Evolutionary conservation across 1,284 basidiomycete species (phyloP), one percentile per base, ranked within the genome.

Genomic region (Porogramme epimiltina): DNA sequence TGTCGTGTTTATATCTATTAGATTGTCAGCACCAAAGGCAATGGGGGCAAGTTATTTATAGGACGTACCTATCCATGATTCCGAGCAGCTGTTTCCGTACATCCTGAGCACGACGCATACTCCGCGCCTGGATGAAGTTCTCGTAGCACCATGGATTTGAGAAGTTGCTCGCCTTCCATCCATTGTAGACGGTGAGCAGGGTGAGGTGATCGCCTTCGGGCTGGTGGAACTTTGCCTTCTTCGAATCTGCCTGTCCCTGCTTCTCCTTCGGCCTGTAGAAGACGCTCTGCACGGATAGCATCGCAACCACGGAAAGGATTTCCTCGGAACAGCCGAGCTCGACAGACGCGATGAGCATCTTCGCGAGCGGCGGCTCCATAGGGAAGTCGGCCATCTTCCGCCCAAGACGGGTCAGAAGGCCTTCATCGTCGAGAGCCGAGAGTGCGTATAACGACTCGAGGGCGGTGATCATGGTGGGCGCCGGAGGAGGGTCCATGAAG

Each of bases 301-400:
- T 99, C 3, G 96, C 95, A 0, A 98, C 95, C 51, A 99, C 92
- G 2, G 93, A 96, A 26, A 99, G 74, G 58, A 98, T 95, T 72
- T 99, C 97, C 64, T 99, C 95, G 0, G 94, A 97, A 68, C 96
- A 99, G 10, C 94, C 95, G 47, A 93, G 78, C 64, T 99, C 96
- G 22, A 98, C 95, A 2, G 93, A 96, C n/a, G 94, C 93, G 70
- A 99, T 98, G 48, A 99, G 75, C 95, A 98, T 98, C 76, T 99
- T 99, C 10, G 96, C 95, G 55, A 95, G 74, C 3, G 92, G 85
- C 5, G 96, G 97, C 58, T 98, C 95, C 87, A 98, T 93, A 5
- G 97, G 97, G 76, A 98, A 96, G 68, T 99, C 96, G 1, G 97
- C 96, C 97, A 99, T 99, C 74, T 99, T 99, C 52, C 96, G 82